phyloP scores from a whole-genome alignment of 2,329 filamentous ascomycete genomes.

The Penicillium sp. region DNA sequence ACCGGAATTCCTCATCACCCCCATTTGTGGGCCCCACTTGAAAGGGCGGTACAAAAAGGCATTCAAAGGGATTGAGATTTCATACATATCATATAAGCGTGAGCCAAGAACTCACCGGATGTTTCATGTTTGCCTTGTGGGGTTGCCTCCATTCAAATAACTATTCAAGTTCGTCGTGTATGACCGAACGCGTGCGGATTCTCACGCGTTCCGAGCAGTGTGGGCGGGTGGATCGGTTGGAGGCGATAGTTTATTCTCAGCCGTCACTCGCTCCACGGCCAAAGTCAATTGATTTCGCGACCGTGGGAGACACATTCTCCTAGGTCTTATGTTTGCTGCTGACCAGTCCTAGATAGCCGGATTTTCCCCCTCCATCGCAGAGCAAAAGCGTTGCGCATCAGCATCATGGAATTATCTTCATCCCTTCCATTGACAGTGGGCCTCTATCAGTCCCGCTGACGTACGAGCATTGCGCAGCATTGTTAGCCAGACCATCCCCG shows the following conservation, averaged over 20 bases:
- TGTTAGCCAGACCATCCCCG: not conserved
- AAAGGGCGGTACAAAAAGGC: no score
- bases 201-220: not conserved
- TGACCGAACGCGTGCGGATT: slow-evolving; percentile 4
- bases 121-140: no score
- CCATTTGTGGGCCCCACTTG: no score
- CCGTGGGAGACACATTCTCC: not conserved
- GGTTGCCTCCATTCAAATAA: no score
- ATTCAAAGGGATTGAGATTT: no score
- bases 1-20: no score
- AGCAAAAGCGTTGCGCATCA: not conserved
- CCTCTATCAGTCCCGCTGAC: slow-evolving; percentile 7
- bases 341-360: not conserved
- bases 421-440: not conserved
- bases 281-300: not conserved
- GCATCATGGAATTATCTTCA: slow-evolving; percentile 5
- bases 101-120: no score
- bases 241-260: slow-evolving; percentile 4
- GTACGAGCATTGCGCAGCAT: slow-evolving; percentile 9
- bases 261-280: not conserved
- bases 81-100: no score
- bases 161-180: no score
- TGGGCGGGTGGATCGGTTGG: not conserved
- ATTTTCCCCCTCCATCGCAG: not conserved
- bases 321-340: not conserved